Percentiles rank a stretch among this genome's conserved stretches.
Evolutionary conservation across 1,139 yeast genomes (phyloP).

Genomic region (Insectozyma bohioensis): DNA sequence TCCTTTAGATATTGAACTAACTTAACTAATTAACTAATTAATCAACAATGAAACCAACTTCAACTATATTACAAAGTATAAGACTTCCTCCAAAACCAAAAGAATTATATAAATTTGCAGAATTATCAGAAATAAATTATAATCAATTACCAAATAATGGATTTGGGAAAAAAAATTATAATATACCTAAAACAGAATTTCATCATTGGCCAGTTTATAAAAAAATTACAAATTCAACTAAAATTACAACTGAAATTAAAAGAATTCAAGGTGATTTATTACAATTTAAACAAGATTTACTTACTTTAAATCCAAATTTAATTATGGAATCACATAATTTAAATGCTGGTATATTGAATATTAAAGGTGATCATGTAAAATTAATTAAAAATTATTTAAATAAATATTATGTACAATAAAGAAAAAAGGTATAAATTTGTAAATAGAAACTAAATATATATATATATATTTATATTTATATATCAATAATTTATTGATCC

Average conservation of each 20-base stretch:
- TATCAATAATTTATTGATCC: not conserved
- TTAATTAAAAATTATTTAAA: constrained; percentile 40
- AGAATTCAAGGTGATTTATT: constrained; percentile 61
- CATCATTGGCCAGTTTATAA: constrained; percentile 73
- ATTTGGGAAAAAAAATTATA: constrained; percentile 49
- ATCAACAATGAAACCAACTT: constrained; percentile 22
- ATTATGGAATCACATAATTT: constrained; percentile 41
- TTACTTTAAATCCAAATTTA: constrained; percentile 39
- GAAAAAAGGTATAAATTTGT: constrained; percentile 1
- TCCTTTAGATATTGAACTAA: not conserved
- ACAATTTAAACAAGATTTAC: constrained; percentile 59
- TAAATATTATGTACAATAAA: constrained; percentile 13
- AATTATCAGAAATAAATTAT: constrained; percentile 6
- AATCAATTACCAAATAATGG: constrained; percentile 24
- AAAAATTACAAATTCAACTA: constrained; percentile 50
- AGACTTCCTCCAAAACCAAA: constrained; percentile 1
- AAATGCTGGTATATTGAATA: constrained; percentile 41
- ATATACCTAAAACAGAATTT: constrained; percentile 51
- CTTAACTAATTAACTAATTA: constrained; percentile 16
- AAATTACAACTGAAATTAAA: constrained; percentile 60
- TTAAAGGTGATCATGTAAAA: constrained; percentile 53
- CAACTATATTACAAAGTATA: too few relatives aligned
- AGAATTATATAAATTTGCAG: constrained; percentile 5
- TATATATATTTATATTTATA: constrained; percentile 1
- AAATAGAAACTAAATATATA: constrained; percentile 5